Evolutionary conservation across 352 stramenopile genomes (phyloP), one percentile per base, ranked within the genome.

Genomic region (Globisporangium mamillatum): DNA sequence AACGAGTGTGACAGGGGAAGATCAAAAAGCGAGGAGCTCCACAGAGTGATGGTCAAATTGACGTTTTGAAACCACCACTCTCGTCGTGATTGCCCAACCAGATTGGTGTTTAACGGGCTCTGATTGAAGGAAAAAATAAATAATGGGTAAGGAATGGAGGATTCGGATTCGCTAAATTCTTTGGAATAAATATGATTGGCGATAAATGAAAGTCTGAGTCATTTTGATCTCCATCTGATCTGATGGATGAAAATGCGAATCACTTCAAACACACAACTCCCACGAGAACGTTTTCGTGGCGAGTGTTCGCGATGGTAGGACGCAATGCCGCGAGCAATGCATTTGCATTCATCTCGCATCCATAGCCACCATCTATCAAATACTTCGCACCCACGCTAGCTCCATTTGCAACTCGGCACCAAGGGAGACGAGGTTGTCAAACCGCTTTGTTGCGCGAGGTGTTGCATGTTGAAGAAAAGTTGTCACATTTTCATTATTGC

Each of bases 31-130:
- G 54, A 60, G 1, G 27, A 60, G 16, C 4, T 55, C n/a, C 22
- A 41, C 22, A 64, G 59, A 63, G 58, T 64, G 41, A 55, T 56
- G 38, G 12, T 41, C 38, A 16, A 36, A 55, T 38, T 64, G 59
- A 63, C 27, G 7, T 41, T 60, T 60, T 44, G 27, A 18, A 60
- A 60, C 5, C 54, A 41, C 54, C 44, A 24, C 44, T 24, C 18
- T 24, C 41, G 16, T 27, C 2, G 22, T 56, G n/a, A 56, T 56
- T 56, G 50, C n/a, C 55, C 29, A 46, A 25, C 34, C 27, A 61
- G 14, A 4, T 24, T 46, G 1, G 14, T 25, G 9, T 41, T 64
- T 64, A 36, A 56, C 59, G 10, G 4, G 0, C 1, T 44, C 18
- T 41, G 24, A 64, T 64, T 56, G 59, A 41, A 7, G 9, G 24